phyloP scores from a whole-genome alignment of 257 asterid genomes.

The Scutellaria galericulata region DNA sequence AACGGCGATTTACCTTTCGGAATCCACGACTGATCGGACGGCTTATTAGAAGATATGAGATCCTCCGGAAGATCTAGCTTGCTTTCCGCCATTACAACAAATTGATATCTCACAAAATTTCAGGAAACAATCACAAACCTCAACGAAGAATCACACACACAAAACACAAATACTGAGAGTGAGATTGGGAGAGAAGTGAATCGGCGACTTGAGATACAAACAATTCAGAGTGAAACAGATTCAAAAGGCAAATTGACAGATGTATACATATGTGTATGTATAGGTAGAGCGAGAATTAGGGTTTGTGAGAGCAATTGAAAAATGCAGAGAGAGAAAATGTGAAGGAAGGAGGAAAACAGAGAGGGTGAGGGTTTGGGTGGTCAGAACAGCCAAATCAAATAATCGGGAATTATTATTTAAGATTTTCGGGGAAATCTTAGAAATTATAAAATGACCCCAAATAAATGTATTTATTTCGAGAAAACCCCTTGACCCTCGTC shows the following conservation, averaged over 20 bases:
- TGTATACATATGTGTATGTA: constrained; percentile 27
- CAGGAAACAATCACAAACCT: constrained; percentile 32
- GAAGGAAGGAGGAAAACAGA: constrained; percentile 39
- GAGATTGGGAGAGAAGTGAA: constrained; percentile 32
- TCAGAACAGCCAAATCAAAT: constrained; percentile 60
- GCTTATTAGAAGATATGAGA: constrained; percentile 58
- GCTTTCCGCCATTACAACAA: constrained; percentile 66
- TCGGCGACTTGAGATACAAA: constrained; percentile 31
- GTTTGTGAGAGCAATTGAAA: constrained; percentile 51
- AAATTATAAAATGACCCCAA: constrained; percentile 37
- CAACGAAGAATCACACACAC: constrained; percentile 30
- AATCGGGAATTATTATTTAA: constrained; percentile 31
- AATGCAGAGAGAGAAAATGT: constrained; percentile 38
- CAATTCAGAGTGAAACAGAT: constrained; percentile 36
- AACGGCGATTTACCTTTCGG: constrained; percentile 61
- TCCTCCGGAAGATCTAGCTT: constrained; percentile 81
- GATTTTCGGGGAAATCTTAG: constrained; percentile 17
- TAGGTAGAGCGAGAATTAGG: constrained; percentile 46
- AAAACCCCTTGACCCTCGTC: constrained; percentile 34
- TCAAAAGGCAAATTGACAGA: constrained; percentile 28
- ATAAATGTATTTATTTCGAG: not conserved
- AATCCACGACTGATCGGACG: constrained; percentile 77
- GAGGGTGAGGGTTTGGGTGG: constrained; percentile 80
- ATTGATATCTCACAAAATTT: constrained; percentile 35
- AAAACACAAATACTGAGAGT: constrained; percentile 33